A percentile compares a stretch with the other conserved stretches of the same genome.
Evolutionary conservation across 139 green algal genomes (phyloP).

Genomic region (Medakamo hakoo): DNA sequence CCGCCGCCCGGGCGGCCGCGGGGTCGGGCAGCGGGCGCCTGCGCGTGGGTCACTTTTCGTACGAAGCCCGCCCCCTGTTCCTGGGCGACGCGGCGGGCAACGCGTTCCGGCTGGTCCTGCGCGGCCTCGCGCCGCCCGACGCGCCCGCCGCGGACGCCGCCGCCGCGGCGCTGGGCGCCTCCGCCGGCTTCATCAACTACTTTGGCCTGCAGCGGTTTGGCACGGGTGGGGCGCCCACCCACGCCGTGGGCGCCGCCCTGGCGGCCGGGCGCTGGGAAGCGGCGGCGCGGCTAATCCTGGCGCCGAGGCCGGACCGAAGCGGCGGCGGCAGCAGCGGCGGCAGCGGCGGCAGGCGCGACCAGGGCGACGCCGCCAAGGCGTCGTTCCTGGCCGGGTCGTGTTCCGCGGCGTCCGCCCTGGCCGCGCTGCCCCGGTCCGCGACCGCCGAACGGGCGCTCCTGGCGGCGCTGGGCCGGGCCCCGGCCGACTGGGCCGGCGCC

Average conservation of each 20-base stretch:
- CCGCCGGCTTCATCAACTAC: constrained; percentile 84
- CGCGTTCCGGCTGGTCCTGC: constrained; percentile 60
- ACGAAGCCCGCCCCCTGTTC: constrained; percentile 17
- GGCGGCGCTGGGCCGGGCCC: constrained; percentile 14
- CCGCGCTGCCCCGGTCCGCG: constrained; percentile 31
- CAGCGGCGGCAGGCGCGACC: constrained; percentile 6
- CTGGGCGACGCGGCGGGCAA: constrained; percentile 68
- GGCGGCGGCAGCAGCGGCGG: too few species aligned
- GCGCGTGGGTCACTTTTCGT: constrained; percentile 51
- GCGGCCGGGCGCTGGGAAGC: constrained; percentile 51
- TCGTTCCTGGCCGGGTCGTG: constrained; percentile 16
- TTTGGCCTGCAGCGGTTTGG: constrained; percentile 93
- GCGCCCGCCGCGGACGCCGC: constrained; percentile 20
- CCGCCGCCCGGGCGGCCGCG: constrained; percentile 8
- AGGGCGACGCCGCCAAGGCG: constrained; percentile 9
- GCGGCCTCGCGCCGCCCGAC: constrained; percentile 19
- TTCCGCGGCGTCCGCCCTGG: constrained; percentile 26
- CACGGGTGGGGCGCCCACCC: constrained; percentile 45
- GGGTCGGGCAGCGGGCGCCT: constrained; percentile 26
- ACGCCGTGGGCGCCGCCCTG: constrained; percentile 56
- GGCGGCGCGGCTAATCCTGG: constrained; percentile 51
- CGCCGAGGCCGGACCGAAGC: too few species aligned
- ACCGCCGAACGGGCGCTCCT: constrained; percentile 43
- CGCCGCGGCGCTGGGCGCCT: constrained; percentile 20
- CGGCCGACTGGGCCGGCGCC: constrained; percentile 11